phyloP scores from a whole-genome alignment of 208 protist genomes.

The Strigomonas oncopelti region DNA sequence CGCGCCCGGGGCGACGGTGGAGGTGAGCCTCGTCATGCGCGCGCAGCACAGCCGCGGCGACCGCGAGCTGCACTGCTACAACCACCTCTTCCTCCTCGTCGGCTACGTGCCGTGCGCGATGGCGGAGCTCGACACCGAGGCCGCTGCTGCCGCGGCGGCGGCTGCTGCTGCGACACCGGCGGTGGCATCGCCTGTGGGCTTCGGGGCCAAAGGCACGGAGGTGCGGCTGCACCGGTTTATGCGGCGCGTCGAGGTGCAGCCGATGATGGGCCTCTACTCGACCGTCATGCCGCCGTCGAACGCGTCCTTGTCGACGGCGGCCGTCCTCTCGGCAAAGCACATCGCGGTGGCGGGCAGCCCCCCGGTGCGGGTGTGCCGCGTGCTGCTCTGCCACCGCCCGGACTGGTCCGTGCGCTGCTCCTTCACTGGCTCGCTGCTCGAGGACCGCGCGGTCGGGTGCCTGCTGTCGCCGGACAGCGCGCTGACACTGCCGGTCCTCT shows the following conservation, averaged over 20 bases:
- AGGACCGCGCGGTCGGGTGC: slow-evolving; percentile 34
- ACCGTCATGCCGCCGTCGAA: slow-evolving; percentile 64
- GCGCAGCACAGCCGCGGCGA: slow-evolving; percentile 57
- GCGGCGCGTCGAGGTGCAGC: slow-evolving; percentile 60
- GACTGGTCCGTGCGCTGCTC: slow-evolving; percentile 44
- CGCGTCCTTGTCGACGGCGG: slow-evolving; percentile 32
- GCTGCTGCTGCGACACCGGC: too few relatives aligned
- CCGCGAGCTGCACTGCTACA: slow-evolving; percentile 36
- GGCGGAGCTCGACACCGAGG: not conserved
- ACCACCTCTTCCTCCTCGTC: slow-evolving; percentile 61
- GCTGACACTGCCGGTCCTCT: slow-evolving; percentile 48
- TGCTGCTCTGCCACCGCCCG: slow-evolving; percentile 51
- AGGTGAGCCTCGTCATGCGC: slow-evolving; percentile 42
- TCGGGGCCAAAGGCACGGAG: slow-evolving; percentile 1
- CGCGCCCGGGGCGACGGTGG: slow-evolving; percentile 33
- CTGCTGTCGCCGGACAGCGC: slow-evolving; percentile 45
- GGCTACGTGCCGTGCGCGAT: slow-evolving; percentile 33
- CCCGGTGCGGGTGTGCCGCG: slow-evolving; percentile 44
- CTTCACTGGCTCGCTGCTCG: slow-evolving; percentile 22
- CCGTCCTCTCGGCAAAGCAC: slow-evolving; percentile 58
- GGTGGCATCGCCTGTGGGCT: not conserved
- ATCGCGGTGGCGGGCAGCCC: slow-evolving; percentile 18
- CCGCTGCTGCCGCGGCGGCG: not conserved
- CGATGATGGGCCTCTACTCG: slow-evolving; percentile 51
- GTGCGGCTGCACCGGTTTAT: slow-evolving; percentile 74